Evolutionary conservation across 1,284 basidiomycete species (phyloP), one percentile per base, ranked within the genome.

Genomic region (Chalciporus sp.): DNA sequence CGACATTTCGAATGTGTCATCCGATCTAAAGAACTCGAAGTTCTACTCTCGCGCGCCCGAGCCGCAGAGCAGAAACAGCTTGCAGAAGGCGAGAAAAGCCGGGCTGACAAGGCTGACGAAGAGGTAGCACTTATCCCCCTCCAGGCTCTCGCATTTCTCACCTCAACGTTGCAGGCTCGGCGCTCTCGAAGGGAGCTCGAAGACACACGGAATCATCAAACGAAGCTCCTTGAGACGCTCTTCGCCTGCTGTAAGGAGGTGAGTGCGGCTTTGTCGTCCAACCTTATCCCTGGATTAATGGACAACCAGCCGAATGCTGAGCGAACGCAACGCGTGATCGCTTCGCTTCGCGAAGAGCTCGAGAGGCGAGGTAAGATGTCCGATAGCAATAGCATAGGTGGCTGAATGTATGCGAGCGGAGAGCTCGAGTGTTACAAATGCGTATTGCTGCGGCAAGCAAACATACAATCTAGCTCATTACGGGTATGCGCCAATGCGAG

Each of bases 1-100:
- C 85, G 84, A 65, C 90, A 93, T 76, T 93, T 92, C 61, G 91
- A 92, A 72, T 91, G 89, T 61, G 87, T 93, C 19, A 86, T 93
- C 54, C 86, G 90, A 42, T 92, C 90, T 39, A 93, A 93, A 71
- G 91, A 93, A 70, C 80, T 93, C 20, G 91, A 93, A 66, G 87
- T 93, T 7, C 72, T 93, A 17, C 76, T 93, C 16, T 90, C 90
- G 47, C 82, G 89, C 31, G 91, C 90, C 43, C 83, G 90, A 68
- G 86, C 88, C 19, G 87, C 90, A 10, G 90, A 92, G 63, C 88
- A 92, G 69, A 89, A 86, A 65, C 87, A 91, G 63, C 75, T 91
- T 37, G 84, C 84, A 12, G 87, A 91, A 49, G 80, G 82, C 33
- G 88, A 91, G 68, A 87, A 84, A 67, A 58, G 64, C 49, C 80